Evolutionary conservation across 345 rosid genomes (phyloP), one percentile per base, ranked within the genome.

Genomic region (Lepidium aucheri): DNA sequence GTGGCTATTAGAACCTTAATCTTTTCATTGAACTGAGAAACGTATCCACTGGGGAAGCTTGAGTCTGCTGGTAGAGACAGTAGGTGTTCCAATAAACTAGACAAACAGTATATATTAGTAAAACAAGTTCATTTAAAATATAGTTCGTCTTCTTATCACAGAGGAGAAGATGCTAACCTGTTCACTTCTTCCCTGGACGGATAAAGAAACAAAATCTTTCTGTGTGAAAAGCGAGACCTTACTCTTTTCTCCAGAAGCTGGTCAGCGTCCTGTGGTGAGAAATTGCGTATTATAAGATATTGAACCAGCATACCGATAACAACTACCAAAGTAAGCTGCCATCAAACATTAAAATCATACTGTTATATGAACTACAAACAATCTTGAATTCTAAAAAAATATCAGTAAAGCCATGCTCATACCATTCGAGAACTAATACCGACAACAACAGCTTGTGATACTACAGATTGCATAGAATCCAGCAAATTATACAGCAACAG

Each of bases 241-340:
- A 88, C 97, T 79, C 98, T 79, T 77, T 93, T 93, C 69, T 93
- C 97, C 78, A 93, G 76, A 77, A 93, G 92, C 72, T 93, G 96
- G 68, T 93, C 98, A 60, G 90, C 99, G 75, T 90, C 97, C 99
- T 90, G 85, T 67, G 69, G 35, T 14, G n/a, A 15, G 34, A 68
- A 32, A 53, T 9, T 30, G 32, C 59, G 41, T 20, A 36, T 44
- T 34, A 24, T 44, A 66, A 35, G 68, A 26, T 35, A 17, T 14
- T 53, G 42, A 60, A 43, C 20, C 35, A 59, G 62, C 44, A 40
- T 65, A 50, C 22, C 17, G 53, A 55, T 51, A 26, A 26, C 50
- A 65, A 40, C 26, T 55, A 53, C 26, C 34, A 43, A 66, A 41
- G 30, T 50, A 36, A 20, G 44, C 46, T 28, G 28, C 51, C 39